phyloP scores from a whole-genome alignment of 331 rosid species.

The Phaseolus coccineus region DNA sequence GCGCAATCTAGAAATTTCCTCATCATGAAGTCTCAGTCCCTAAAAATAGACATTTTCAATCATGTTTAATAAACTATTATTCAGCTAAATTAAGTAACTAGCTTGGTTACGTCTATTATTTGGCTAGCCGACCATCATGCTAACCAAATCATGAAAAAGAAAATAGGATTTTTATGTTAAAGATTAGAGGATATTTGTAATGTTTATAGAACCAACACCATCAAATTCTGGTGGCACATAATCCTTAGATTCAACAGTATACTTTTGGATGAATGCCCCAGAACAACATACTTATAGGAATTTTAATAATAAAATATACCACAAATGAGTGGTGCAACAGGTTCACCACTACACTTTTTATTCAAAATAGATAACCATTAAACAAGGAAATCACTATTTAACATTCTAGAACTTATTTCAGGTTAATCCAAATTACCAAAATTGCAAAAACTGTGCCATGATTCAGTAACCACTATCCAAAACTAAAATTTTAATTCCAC shows the following conservation, averaged over 20 bases:
- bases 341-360: constrained; percentile 8
- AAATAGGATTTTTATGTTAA: constrained; percentile 18
- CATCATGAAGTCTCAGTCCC: constrained; percentile 59
- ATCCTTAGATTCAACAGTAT: neutral
- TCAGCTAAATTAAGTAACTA: neutral
- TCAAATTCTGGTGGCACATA: constrained; percentile 23
- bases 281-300: constrained; percentile 2
- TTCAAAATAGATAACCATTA: constrained; percentile 19
- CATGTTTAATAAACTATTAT: constrained; percentile 15
- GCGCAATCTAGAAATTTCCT: constrained; percentile 76
- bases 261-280: constrained; percentile 1
- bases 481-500: constrained; percentile 34
- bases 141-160: constrained; percentile 30
- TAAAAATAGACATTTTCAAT: constrained; percentile 46
- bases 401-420: neutral
- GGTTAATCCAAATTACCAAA: constrained; percentile 8
- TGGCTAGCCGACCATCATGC: constrained; percentile 10
- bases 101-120: neutral
- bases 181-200: neutral
- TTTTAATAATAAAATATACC: neutral
- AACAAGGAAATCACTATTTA: constrained; percentile 2
- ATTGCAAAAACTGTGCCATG: neutral
- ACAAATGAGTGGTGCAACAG: constrained; percentile 1
- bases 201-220: constrained; percentile 24
- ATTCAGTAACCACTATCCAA: constrained; percentile 8